These are phyloP conservation scores for Takashimella koratensis DNA, from an alignment of 1,284 basidiomycete genomes.

Conservation along the genomic window DNA sequence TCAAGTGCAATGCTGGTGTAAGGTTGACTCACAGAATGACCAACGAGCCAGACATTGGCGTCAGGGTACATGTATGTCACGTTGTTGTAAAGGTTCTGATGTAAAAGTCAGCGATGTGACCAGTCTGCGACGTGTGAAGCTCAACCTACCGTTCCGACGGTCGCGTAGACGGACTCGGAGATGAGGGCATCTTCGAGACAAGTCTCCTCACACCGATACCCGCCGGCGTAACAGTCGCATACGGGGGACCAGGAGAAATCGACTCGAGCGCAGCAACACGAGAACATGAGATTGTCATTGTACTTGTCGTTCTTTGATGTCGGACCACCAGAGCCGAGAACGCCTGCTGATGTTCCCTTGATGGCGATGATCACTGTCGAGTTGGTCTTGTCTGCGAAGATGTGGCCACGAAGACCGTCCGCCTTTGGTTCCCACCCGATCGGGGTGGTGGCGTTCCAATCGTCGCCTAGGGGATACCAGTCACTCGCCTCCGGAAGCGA, in stretches of 20 bases:
- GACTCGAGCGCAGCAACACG: slow-evolving; percentile 92
- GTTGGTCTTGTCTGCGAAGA: slow-evolving; percentile 81
- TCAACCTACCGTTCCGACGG: slow-evolving; percentile 59
- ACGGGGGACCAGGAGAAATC: slow-evolving; percentile 95
- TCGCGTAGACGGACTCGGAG: slow-evolving; percentile 75
- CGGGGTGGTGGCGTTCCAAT: slow-evolving; percentile 67
- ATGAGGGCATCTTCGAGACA: slow-evolving; percentile 77
- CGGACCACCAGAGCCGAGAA: slow-evolving; percentile 76
- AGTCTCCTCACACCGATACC: slow-evolving; percentile 74
- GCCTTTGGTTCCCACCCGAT: slow-evolving; percentile 88
- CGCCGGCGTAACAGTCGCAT: slow-evolving; percentile 82
- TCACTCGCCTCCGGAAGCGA: slow-evolving; percentile 56
- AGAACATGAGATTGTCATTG: slow-evolving; percentile 96
- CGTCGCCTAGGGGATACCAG: slow-evolving; percentile 70
- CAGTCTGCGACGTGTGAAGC: neutral
- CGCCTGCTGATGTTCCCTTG: slow-evolving; percentile 84
- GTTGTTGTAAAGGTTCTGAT: slow-evolving; percentile 87
- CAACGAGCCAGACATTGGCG: slow-evolving; percentile 87
- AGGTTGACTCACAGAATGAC: slow-evolving; percentile 67
- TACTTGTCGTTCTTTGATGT: slow-evolving; percentile 87
- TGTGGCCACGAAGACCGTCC: slow-evolving; percentile 86
- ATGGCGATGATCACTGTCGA: slow-evolving; percentile 82
- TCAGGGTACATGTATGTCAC: slow-evolving; percentile 89
- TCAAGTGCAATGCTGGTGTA: too few species aligned
- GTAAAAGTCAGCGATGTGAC: neutral